Evolutionary conservation across 306 rosid species (phyloP).

Genomic region (Comarum palustre): DNA sequence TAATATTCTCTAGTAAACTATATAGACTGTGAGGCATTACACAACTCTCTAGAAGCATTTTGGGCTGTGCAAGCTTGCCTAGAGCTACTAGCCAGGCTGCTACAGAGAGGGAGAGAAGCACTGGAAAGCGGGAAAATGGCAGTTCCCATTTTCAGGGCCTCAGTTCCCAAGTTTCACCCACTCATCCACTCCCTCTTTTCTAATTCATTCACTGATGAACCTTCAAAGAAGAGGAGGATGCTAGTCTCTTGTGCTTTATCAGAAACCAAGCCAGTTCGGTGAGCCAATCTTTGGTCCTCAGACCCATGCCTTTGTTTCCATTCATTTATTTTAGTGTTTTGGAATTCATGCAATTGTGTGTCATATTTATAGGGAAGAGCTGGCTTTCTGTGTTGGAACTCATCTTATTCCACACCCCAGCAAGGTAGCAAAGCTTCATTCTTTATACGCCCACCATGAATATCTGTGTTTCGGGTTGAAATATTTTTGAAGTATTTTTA

Average conservation of each 20-base stretch:
- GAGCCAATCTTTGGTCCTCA: constrained; percentile 13
- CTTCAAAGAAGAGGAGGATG: constrained; percentile 47
- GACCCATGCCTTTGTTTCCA: background rate
- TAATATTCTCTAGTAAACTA: too few species aligned
- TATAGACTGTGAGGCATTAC: background rate
- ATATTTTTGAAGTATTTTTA: background rate
- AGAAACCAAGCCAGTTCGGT: constrained; percentile 54
- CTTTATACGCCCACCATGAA: background rate
- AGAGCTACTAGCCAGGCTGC: background rate
- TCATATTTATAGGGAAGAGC: constrained; percentile 51
- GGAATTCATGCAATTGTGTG: background rate
- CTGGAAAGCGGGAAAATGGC: constrained; percentile 61
- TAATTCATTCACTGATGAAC: constrained; percentile 33
- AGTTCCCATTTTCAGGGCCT: constrained; percentile 48
- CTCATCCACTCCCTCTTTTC: constrained; percentile 36
- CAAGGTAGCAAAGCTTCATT: constrained; percentile 48
- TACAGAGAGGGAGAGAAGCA: constrained; percentile 21
- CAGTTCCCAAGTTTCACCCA: constrained; percentile 50
- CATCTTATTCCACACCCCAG: constrained; percentile 85
- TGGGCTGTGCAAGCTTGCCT: constrained; percentile 2
- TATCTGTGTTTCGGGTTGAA: background rate
- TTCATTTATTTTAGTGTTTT: background rate
- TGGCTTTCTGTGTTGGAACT: constrained; percentile 68
- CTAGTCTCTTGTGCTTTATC: constrained; percentile 44
- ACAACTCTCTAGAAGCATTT: constrained; percentile 10